Conservation (phyloP, 2,329 filamentous ascomycete species). For the Aureobasidium zeae region DNA sequence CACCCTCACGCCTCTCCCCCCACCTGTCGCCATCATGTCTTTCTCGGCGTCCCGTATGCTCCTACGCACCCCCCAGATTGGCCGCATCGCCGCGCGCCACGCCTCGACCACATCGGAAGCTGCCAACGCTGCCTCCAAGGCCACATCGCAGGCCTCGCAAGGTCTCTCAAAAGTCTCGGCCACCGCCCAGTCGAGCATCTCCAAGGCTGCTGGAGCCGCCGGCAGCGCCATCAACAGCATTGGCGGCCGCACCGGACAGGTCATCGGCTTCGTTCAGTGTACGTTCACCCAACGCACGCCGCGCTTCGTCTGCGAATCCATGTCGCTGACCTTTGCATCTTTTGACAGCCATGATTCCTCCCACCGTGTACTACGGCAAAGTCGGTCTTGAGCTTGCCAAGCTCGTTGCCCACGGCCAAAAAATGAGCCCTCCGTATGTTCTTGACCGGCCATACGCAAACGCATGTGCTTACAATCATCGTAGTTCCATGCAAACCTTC, state of each 20-base stretch:
- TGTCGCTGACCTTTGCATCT: not conserved
- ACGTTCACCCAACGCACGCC: conserved; percentile 35
- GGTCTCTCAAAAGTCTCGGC: conserved; percentile 74
- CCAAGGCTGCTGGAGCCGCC: conserved; percentile 60
- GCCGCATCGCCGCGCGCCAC: conserved; percentile 37
- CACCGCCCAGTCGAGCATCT: conserved; percentile 68
- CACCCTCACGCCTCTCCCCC: conserved; percentile 3
- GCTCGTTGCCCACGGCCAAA: conserved; percentile 77
- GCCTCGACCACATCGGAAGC: conserved; percentile 42
- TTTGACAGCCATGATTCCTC: conserved; percentile 67
- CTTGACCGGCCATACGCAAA: not conserved
- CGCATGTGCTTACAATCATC: conserved; percentile 17
- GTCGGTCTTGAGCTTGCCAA: conserved; percentile 81
- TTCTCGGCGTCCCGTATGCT: conserved; percentile 38
- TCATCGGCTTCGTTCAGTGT: conserved; percentile 81
- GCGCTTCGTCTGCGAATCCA: not conserved
- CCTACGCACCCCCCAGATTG: conserved; percentile 36
- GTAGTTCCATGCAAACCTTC: conserved; percentile 65
- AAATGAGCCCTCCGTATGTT: conserved; percentile 91
- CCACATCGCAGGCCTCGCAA: conserved; percentile 59
- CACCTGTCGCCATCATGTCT: conserved; percentile 34
- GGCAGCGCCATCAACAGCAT: conserved; percentile 60
- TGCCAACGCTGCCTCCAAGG: conserved; percentile 34
- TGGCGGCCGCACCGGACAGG: conserved; percentile 71
- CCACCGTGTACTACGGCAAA: conserved; percentile 82